phyloP scores from a whole-genome alignment of 1,284 basidiomycete species.

The Tausonia pullulans region DNA sequence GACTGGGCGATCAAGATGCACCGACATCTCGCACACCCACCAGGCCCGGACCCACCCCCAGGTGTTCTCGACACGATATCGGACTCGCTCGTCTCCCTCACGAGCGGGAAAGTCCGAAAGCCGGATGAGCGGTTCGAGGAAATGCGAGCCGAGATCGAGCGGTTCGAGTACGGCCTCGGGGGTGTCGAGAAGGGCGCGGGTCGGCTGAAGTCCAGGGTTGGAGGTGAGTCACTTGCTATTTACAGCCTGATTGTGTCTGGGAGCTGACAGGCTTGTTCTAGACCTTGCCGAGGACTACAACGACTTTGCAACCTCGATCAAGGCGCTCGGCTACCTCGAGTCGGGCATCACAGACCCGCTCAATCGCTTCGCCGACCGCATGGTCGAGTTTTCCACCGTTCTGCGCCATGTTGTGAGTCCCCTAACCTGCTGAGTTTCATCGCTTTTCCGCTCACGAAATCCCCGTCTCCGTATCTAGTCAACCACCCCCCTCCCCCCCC shows the following conservation, averaged over 20 bases:
- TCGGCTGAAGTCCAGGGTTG: conserved; percentile 61
- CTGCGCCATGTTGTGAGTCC: conserved; percentile 61
- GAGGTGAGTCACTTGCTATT: conserved; percentile 53
- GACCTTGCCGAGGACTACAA: conserved; percentile 95
- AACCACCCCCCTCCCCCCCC: conserved; percentile 72
- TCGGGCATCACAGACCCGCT: conserved; percentile 94
- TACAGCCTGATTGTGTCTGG: conserved; percentile 19
- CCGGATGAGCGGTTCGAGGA: conserved; percentile 89
- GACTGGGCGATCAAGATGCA: conserved; percentile 98
- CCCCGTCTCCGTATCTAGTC: conserved; percentile 42
- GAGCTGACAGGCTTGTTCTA: conserved; percentile 27
- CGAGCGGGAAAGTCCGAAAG: conserved; percentile 83
- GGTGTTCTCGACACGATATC: conserved; percentile 89
- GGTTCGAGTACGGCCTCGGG: conserved; percentile 81
- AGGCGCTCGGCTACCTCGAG: conserved; percentile 93
- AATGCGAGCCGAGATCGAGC: conserved; percentile 83
- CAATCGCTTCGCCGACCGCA: conserved; percentile 88
- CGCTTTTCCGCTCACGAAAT: conserved; percentile 2
- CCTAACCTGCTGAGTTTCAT: neutral
- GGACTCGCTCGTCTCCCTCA: conserved; percentile 76
- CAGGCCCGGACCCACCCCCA: conserved; percentile 59
- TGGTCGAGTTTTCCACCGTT: conserved; percentile 81
- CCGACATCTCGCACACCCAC: conserved; percentile 78
- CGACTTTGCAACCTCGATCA: conserved; percentile 86
- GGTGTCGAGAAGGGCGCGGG: conserved; percentile 69